These are phyloP conservation scores for Alloascoidea africana DNA, from an alignment of 805 yeast species.

Conservation along the genomic window DNA sequence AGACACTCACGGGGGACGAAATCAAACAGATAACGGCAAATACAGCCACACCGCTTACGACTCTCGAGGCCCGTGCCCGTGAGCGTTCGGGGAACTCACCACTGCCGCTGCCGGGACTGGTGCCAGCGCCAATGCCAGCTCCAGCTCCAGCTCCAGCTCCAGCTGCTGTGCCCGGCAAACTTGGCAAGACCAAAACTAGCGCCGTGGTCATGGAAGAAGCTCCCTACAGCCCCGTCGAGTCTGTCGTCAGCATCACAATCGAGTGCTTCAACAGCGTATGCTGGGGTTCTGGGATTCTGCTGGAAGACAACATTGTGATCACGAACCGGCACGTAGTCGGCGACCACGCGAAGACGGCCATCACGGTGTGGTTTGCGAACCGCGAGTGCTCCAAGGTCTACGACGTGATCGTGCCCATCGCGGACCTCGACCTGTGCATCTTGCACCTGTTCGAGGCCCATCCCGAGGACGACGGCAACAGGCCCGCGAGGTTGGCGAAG, in stretches of 20 bases:
- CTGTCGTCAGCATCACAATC: constrained; percentile 5
- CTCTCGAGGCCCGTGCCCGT: not conserved
- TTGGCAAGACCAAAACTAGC: constrained; percentile 4
- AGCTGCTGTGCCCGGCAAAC: too few species aligned
- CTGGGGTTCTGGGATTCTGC: constrained; percentile 22
- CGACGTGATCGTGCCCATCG: constrained; percentile 12
- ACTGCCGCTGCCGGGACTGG: constrained; percentile 2
- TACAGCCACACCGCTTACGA: not conserved
- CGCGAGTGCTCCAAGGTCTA: constrained; percentile 4
- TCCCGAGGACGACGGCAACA: constrained; percentile 4
- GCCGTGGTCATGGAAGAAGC: constrained; percentile 9
- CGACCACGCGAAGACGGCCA: constrained; percentile 3
- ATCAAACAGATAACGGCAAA: constrained; percentile 5
- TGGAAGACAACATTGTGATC: constrained; percentile 12
- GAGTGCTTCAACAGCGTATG: constrained; percentile 13
- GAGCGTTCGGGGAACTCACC: constrained; percentile 1
- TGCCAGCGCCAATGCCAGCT: constrained; percentile 1
- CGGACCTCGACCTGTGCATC: constrained; percentile 16
- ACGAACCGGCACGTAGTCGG: constrained; percentile 19
- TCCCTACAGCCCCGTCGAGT: constrained; percentile 6
- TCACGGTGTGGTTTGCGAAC: constrained; percentile 8
- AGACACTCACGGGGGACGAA: constrained; percentile 12
- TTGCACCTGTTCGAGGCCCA: constrained; percentile 9
- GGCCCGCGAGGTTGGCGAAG: constrained; percentile 10
- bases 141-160: too few species aligned